These are phyloP conservation scores for Suillus hirtellus DNA, from an alignment of 768 basidiomycete genomes.

Conservation along the genomic window DNA sequence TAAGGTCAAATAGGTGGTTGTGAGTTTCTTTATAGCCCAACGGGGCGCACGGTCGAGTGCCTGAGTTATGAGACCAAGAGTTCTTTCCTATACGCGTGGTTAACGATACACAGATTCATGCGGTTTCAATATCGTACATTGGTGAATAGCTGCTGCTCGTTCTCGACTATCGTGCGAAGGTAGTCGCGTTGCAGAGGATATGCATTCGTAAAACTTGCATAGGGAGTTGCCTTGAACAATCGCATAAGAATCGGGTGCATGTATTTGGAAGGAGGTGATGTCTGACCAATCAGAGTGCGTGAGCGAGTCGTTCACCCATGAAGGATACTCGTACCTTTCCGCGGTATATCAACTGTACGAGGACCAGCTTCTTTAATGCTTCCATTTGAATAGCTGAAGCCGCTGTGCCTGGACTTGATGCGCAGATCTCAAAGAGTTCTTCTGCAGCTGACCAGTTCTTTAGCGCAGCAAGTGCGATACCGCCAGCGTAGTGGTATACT, in stretches of 20 bases:
- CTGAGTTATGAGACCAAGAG: slow-evolving; percentile 65
- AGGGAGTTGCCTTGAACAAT: slow-evolving; percentile 67
- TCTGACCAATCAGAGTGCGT: slow-evolving; percentile 33
- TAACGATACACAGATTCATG: slow-evolving; percentile 1
- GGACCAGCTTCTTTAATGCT: slow-evolving; percentile 78
- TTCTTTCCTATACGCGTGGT: slow-evolving; percentile 56
- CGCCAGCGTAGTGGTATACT: slow-evolving; percentile 83
- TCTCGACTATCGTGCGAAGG: slow-evolving; percentile 50
- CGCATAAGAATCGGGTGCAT: slow-evolving; percentile 57
- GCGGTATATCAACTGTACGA: slow-evolving; percentile 76
- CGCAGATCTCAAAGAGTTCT: slow-evolving; percentile 80
- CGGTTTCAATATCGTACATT: slow-evolving; percentile 19
- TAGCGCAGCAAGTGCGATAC: slow-evolving; percentile 61
- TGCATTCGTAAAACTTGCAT: slow-evolving; percentile 58
- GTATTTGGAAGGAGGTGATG: slow-evolving; percentile 69
- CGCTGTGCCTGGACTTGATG: slow-evolving; percentile 56
- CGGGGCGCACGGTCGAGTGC: slow-evolving; percentile 70
- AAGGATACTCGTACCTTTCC: slow-evolving; percentile 55
- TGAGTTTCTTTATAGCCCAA: slow-evolving; percentile 80
- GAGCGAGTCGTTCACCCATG: not conserved
- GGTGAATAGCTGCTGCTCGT: slow-evolving; percentile 61
- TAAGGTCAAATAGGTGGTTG: slow-evolving; percentile 79
- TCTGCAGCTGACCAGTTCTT: slow-evolving; percentile 69
- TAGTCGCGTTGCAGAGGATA: slow-evolving; percentile 59
- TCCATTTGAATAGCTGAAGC: slow-evolving; percentile 78